phyloP scores from a whole-genome alignment of 371 early-diverging fungal species.

The Mortierella polycephala region DNA sequence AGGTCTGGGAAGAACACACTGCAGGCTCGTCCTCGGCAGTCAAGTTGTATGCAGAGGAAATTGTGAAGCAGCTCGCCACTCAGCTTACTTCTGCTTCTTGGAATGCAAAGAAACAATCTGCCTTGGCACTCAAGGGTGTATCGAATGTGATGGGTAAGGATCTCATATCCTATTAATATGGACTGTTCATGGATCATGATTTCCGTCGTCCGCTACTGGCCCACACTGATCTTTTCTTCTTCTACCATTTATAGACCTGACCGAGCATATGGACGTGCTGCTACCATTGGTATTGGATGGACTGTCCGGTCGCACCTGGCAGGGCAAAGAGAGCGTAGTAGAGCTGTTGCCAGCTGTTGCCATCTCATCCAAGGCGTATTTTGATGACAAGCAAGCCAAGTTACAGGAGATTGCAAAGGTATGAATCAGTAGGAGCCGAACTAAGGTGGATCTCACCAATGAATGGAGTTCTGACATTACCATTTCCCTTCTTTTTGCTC shows the following conservation, averaged over 20 bases:
- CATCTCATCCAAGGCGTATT: conserved; percentile 65
- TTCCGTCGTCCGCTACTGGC: not conserved
- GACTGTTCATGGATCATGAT: not conserved
- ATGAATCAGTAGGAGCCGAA: not conserved
- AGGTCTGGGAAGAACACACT: conserved; percentile 88
- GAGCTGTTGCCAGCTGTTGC: conserved; percentile 74
- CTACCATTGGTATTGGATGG: conserved; percentile 74
- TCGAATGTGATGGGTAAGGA: conserved; percentile 54
- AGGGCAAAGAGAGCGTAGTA: conserved; percentile 87
- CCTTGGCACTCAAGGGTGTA: conserved; percentile 73
- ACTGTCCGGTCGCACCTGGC: conserved; percentile 85
- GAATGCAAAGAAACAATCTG: conserved; percentile 85
- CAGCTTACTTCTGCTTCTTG: conserved; percentile 77
- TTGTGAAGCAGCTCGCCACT: conserved; percentile 65
- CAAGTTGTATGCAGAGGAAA: conserved; percentile 67
- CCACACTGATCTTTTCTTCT: not conserved
- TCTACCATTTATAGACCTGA: conserved; percentile 18
- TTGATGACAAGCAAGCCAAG: conserved; percentile 51
- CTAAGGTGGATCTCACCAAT: no score
- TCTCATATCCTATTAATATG: not conserved
- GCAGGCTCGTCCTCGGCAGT: conserved; percentile 73
- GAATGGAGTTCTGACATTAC: not conserved
- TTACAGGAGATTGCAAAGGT: conserved; percentile 65
- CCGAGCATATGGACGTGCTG: conserved; percentile 58
- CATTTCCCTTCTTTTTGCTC: not conserved